Evolutionary conservation across 768 basidiomycete genomes (phyloP), one percentile per base, ranked within the genome.

Genomic region (Astraeus odoratus): DNA sequence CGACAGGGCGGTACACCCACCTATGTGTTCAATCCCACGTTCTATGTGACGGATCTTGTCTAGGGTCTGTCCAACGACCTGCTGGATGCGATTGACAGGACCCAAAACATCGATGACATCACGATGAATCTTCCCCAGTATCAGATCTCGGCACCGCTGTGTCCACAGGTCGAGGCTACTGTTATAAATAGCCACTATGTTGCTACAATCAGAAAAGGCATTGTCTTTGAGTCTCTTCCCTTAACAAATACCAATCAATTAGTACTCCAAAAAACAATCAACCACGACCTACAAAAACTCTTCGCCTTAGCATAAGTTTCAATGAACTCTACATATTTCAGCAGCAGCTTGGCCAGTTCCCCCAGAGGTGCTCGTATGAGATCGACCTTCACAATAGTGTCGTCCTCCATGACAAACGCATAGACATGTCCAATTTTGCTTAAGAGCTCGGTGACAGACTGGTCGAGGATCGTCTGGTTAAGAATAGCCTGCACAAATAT

Each of bases 321-420:
- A 23, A 62, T 60, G 26, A 62, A 62, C 44, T 56, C 54, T 3
- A 51, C 59, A 29, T 57, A 60, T 35, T 60, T 57, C 1, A 13
- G 12, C 5, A 31, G 12, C 3, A 31, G 12, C 30, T 5, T n/a
- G 10, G n/a, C 30, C 4, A 31, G 30, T 31, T 31, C 3, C 4
- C 12, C n/a, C 30, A 31, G n/a, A 31, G 12, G 30, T 12, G 30
- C 51, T 53, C 47, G 59, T 57, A 16, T 46, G 37, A 4, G 48
- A 42, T n/a, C n/a, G 35, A 56, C 30, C 13, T n/a, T 20, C 12
- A 8, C 16, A 19, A 40, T 34, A 47, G n/a, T 18, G 19, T 4
- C 8, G 29, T 47, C 46, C 3, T 39, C 46, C 15, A 33, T 19
- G 3, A 46, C 12, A 22, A 46, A 41, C 8, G 12, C 24, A 26